Percentiles rank a stretch among this genome's conserved stretches.
These are phyloP conservation scores for Clarkia xantiana DNA, from an alignment of 345 rosid species.

Conservation along the genomic window DNA sequence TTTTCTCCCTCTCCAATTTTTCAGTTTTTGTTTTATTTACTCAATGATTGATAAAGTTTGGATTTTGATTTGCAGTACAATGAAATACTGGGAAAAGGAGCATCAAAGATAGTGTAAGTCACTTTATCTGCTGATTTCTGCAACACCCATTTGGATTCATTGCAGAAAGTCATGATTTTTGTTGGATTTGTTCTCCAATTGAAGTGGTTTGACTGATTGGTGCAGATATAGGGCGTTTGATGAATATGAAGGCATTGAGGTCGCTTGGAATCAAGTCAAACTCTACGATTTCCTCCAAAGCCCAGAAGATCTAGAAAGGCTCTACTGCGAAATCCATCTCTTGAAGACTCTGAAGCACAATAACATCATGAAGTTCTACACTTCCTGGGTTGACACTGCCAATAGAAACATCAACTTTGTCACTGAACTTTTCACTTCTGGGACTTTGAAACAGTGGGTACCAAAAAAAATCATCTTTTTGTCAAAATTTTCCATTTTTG, in stretches of 20 bases:
- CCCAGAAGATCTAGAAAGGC: constrained; percentile 92
- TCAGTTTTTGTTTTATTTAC: background rate
- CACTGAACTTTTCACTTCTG: constrained; percentile 94
- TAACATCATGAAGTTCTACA: constrained; percentile 80
- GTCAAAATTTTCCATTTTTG: constrained; percentile 4
- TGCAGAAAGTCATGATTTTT: constrained; percentile 8
- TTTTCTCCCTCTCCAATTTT: background rate
- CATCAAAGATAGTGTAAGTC: constrained; percentile 92
- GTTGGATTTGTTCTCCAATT: constrained; percentile 15
- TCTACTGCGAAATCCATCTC: constrained; percentile 88
- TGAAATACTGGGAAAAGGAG: constrained; percentile 93
- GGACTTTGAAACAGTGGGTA: constrained; percentile 79
- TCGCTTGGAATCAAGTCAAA: constrained; percentile 99
- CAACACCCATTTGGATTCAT: constrained; percentile 15
- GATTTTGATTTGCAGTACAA: constrained; percentile 41
- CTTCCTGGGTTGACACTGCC: constrained; percentile 82
- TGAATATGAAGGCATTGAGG: constrained; percentile 86
- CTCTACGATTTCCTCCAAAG: constrained; percentile 80
- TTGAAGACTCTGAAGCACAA: constrained; percentile 80
- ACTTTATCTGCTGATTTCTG: constrained; percentile 6
- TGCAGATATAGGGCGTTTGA: constrained; percentile 86
- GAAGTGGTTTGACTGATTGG: constrained; percentile 11
- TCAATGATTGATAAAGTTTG: constrained; percentile 4
- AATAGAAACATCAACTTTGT: constrained; percentile 84
- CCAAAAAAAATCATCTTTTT: constrained; percentile 3